These are phyloP conservation scores for Lactarius trivialis DNA, from an alignment of 768 basidiomycete species.

Conservation along the genomic window DNA sequence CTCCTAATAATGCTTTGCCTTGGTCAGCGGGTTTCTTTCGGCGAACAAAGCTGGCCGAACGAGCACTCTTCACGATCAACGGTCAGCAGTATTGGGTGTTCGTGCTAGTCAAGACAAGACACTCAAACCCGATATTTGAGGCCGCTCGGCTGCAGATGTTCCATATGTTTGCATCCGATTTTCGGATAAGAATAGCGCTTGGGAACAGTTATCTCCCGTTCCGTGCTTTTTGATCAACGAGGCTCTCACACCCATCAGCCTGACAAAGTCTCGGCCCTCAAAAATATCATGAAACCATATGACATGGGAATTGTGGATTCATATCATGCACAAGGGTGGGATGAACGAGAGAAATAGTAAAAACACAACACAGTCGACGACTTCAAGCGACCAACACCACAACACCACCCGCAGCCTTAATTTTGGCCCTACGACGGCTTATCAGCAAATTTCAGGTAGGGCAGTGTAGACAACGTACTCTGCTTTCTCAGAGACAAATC, in stretches of 20 bases:
- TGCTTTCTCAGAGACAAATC: conserved; percentile 84
- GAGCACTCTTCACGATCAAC: background rate
- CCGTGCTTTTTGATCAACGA: background rate
- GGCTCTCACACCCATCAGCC: background rate
- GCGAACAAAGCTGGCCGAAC: background rate
- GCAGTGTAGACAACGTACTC: conserved; percentile 47
- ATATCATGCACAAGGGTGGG: conserved; percentile 28
- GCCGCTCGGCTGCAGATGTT: background rate
- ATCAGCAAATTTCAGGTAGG: background rate
- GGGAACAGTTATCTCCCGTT: background rate
- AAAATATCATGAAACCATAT: conserved; percentile 24
- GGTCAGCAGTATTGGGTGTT: too few species aligned
- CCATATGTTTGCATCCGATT: background rate
- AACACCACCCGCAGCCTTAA: conserved; percentile 92
- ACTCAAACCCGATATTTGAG: background rate
- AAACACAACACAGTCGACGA: conserved; percentile 27
- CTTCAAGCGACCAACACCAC: conserved; percentile 84
- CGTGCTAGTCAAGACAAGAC: too few species aligned
- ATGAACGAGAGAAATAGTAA: conserved; percentile 22
- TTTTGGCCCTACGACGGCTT: conserved; percentile 49
- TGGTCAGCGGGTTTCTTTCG: background rate
- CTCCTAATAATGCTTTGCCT: background rate
- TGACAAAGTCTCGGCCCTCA: background rate
- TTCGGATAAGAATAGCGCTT: background rate
- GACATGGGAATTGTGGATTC: conserved; percentile 27